Percentiles rank a stretch among this genome's conserved stretches.
phyloP scores from a whole-genome alignment of 75 land plant species.

The Chamaecyparis obtusa region DNA sequence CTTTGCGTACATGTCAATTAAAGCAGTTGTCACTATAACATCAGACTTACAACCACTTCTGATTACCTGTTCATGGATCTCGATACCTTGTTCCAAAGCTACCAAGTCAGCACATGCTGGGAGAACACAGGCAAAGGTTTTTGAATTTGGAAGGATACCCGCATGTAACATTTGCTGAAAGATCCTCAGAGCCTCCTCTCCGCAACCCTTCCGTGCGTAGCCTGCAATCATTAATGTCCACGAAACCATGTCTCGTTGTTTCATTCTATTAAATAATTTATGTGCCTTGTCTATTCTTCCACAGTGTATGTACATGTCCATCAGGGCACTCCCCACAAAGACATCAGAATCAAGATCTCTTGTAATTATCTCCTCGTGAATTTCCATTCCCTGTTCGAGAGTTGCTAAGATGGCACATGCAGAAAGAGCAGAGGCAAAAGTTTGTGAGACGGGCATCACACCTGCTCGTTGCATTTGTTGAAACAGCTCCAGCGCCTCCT shows the following conservation, averaged over 20 bases:
- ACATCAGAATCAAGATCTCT: constrained; percentile 11
- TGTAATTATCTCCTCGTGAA: constrained; percentile 5
- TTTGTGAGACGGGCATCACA: constrained; percentile 2
- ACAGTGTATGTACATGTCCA: constrained; percentile 30
- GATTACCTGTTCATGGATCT: constrained; percentile 12
- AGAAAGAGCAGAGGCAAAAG: constrained; percentile 14
- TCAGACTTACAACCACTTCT: constrained; percentile 4
- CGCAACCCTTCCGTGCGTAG: constrained; percentile 3
- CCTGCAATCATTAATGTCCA: constrained; percentile 16
- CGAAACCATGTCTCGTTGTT: neutral
- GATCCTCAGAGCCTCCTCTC: constrained; percentile 2
- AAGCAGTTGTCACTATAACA: constrained; percentile 18
- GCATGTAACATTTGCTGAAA: constrained; percentile 10
- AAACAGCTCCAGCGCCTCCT: constrained; percentile 41
- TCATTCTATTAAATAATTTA: constrained; percentile 21
- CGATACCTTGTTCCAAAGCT: constrained; percentile 7
- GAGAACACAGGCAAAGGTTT: constrained; percentile 7
- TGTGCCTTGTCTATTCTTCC: constrained; percentile 22
- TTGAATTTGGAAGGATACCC: neutral
- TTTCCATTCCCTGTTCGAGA: constrained; percentile 9
- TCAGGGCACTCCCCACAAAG: constrained; percentile 40
- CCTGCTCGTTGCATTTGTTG: constrained; percentile 33
- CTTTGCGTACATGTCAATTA: constrained; percentile 29
- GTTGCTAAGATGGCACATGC: constrained; percentile 4
- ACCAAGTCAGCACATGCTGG: constrained; percentile 11